Evolutionary conservation across 352 stramenopile genomes (phyloP), one percentile per base, ranked within the genome.

Genomic region (Phytophthora podocarpi): DNA sequence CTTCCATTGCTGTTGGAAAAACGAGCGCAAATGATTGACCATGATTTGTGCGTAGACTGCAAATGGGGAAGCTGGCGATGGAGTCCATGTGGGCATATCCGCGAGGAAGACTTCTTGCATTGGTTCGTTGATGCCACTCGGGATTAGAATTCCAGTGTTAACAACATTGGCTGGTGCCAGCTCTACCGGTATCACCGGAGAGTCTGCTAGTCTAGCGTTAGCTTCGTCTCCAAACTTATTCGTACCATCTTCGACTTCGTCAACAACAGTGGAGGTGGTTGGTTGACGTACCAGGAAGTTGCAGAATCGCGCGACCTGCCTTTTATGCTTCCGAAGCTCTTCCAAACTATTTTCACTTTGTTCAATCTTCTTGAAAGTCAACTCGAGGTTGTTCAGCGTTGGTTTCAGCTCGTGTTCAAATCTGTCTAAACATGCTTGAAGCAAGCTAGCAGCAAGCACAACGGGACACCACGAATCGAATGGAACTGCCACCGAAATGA

Each of bases 21-120:
- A 55, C 36, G 56, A 27, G 7, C 51, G 54, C 23, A 57, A 35
- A 15, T 39, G 28, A 20, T 23, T 49, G 31, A 51, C 16, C 23
- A 60, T 61, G n/a, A 24, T 46, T 63, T 62, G 67, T 31, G 31
- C 60, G 27, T 55, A 47, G 37, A n/a, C 48, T 30, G 21, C 46
- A 31, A 62, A 67, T 3, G 48, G 18, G n/a, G 11, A 67, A 9
- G 11, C 12, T 35, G 52, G 8, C 12, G 39, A 61, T 40, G 52
- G 59, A 24, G 13, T 13, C 59, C 52, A 69, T 4, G 20, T 13
- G 6, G 52, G 39, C n/a, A 48, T 47, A 40, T 59, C 42, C 6
- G 56, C 27, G 16, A 79, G 27, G 50, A 75, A 81, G 10, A 81
- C 43, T 39, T 81, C 72, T 16, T 79, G 52, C 9, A 81, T 40